phyloP scores from a whole-genome alignment of 306 rosid species.

The Adenanthera pavonina region DNA sequence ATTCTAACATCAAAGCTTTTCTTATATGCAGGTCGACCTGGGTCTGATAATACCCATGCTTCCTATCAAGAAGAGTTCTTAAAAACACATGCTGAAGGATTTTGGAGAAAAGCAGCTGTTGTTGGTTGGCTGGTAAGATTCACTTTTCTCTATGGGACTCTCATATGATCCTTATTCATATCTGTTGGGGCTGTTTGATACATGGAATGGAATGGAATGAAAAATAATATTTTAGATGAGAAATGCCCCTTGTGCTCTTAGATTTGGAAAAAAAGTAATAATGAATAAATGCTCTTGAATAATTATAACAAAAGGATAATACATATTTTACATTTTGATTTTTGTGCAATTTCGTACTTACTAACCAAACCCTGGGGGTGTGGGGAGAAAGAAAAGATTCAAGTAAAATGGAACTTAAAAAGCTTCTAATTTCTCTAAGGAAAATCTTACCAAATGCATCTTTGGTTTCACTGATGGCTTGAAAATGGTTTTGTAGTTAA shows the following conservation, averaged over 20 bases:
- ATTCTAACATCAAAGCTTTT: slow-evolving; percentile 16
- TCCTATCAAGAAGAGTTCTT: slow-evolving; percentile 43
- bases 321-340: not conserved
- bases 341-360: no score
- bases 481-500: no score
- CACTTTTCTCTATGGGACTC: not conserved
- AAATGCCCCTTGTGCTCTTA: not conserved
- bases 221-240: not conserved
- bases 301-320: not conserved
- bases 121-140: slow-evolving; percentile 73
- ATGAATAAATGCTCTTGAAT: not conserved
- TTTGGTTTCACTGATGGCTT: no score
- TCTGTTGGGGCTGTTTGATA: not conserved
- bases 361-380: no score
- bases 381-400: no score
- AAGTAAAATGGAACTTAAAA: no score
- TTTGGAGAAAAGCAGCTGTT: slow-evolving; percentile 75
- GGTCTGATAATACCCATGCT: not conserved
- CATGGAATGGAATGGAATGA: not conserved
- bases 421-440: no score
- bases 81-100: slow-evolving; percentile 48
- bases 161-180: not conserved
- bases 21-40: not conserved
- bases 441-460: no score
- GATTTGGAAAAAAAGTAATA: not conserved